Evolutionary conservation across 495 filamentous ascomycete species (phyloP), one percentile per base, ranked within the genome.

Genomic region (Daldinia loculata): DNA sequence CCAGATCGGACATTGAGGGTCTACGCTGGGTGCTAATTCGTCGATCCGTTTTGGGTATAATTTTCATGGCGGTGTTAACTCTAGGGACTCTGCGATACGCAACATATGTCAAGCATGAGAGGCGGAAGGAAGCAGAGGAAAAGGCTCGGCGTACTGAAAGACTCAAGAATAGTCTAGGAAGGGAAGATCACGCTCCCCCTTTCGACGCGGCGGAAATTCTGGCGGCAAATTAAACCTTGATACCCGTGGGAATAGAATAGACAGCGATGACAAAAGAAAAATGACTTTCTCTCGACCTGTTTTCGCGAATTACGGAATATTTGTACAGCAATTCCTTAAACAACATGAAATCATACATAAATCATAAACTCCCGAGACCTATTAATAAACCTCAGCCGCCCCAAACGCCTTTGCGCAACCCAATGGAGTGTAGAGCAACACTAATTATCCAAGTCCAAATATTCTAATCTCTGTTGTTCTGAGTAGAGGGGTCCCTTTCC

Each of bases 1-100:
- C 90, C 15, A 94, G 93, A 75, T 93, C 90, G 27, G 93, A 98
- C 71, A 93, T 98, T 50, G 95, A 99, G 78, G 91, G 90, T 2
- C 74, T 99, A 38, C 82, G 95, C 58, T 98, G 94, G 95, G 89
- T 97, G 50, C 81, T 98, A 24, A 97, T 96, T 8, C 83, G 94
- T 53, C 85, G 95, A 38, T 93, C 94, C 19, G 93, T 93, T 5
- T 82, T 94, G 68, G 92, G 94, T 3, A 90, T 99, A 73, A 86
- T 87, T 53, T 84, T 86, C 73, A 84, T 87, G 84, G 84, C 77
- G 32, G 74, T 84, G 15, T 27, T 81, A 19, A 82, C 84, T 5
- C 74, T 88, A 15, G 78, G 81, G 38, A 83, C 83, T 2, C 73
- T 88, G 14, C 81, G 82, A 15, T 87, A 85, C 48, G 76, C 81